Base-by-base conservation (phyloP, 257 asterid species). In the Plectranthus barbatus region DNA sequence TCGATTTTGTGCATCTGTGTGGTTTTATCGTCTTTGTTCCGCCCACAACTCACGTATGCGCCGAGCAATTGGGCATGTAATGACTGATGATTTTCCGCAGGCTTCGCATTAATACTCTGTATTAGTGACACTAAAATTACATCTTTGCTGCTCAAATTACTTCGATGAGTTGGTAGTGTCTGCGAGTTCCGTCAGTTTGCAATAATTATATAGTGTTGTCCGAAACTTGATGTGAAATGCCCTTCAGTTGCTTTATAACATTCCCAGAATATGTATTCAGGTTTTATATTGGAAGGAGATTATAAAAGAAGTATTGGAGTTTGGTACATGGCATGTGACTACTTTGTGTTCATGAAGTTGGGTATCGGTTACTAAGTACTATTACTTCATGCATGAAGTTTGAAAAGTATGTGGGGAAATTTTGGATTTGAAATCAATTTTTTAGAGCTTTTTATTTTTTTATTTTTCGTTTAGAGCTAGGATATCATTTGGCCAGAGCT, bases 1-100 rank as follows among this genome's bases (percentile, higher is more conserved):
- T 54, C 55, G 65, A 64, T 72, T 59, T 55, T 14, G 71, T 57
- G 31, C 40, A 3, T 12, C 6, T n/a, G 42, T 66, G 54, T 67
- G 42, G 41, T 42, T 70, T 66, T 10, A 8, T 60, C 31, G 45
- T 50, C 47, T 64, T 49, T 33, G 7, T 45, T 51, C 21, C 14
- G 47, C 45, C 29, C 17, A 31, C 56, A 5, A 37, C 20, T 62
- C 19, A 45, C 24, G 62, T 12, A 14, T 26, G 23, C 36, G 45
- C 40, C 37, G 58, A 52, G 59, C 50, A 59, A 39, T 80, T 39
- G 75, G 64, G 71, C 73, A 12, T 62, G 56, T 59, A 13, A 31
- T 19, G 19, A 12, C 7, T 56, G 70, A 58, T 79, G 70, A 15
- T 29, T 55, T 66, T 47, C 61, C 17, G 34, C 36, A 11, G 34